Conservation (phyloP, 2,329 filamentous ascomycete genomes). For the Cladosporium sphaerospermum region DNA sequence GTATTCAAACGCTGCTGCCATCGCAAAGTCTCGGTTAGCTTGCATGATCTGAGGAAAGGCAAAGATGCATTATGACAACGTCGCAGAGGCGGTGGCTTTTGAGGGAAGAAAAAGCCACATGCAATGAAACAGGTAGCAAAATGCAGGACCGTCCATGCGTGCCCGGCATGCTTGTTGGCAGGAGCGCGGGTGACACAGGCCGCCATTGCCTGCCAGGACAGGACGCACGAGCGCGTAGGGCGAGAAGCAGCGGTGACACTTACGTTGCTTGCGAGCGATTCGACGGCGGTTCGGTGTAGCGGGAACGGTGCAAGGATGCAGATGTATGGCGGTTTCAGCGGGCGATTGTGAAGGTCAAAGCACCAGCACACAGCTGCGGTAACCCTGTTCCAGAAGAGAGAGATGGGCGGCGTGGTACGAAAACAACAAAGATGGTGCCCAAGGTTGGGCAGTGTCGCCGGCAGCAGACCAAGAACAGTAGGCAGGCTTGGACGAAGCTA, state of each 20-base stretch:
- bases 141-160: conserved; percentile 11
- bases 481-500: conserved; percentile 1
- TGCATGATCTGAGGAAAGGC: neutral
- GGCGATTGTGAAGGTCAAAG: conserved; percentile 10
- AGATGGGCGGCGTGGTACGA: conserved; percentile 1
- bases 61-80: neutral
- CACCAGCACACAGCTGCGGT: conserved; percentile 1
- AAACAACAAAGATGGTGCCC: conserved; percentile 2
- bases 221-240: conserved; percentile 11
- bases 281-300: neutral
- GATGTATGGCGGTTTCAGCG: conserved; percentile 5
- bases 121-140: neutral
- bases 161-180: conserved; percentile 4
- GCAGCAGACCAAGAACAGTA: conserved; percentile 8
- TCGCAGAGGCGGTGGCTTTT: too few species aligned
- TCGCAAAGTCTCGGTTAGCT: conserved; percentile 2
- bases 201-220: conserved; percentile 8
- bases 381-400: neutral
- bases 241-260: conserved; percentile 6
- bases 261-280: conserved; percentile 5
- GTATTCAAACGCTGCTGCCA: conserved; percentile 10
- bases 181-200: conserved; percentile 8
- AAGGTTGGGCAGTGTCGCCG: conserved; percentile 8
- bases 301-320: conserved; percentile 1
- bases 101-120: neutral